These are phyloP conservation scores for Podila verticillata DNA, from an alignment of 192 early-diverging fungal species.

Conservation along the genomic window DNA sequence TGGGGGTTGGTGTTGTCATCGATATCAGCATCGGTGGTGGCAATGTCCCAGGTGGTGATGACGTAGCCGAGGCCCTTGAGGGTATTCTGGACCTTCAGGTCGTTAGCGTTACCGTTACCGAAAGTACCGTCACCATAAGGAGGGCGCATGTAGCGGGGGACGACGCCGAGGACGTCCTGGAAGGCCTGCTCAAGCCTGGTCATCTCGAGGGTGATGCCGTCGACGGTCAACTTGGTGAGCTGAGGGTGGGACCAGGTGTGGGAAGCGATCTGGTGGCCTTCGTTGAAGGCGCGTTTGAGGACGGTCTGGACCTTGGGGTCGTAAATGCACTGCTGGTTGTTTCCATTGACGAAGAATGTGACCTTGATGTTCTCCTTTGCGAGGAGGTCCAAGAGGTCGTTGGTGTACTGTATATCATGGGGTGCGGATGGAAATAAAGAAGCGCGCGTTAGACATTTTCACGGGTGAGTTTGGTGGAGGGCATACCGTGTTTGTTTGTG, in stretches of 20 bases:
- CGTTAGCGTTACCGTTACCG: constrained; percentile 13
- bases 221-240: constrained; percentile 47
- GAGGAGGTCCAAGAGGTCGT: constrained; percentile 61
- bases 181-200: constrained; percentile 61
- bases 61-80: constrained; percentile 37
- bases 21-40: constrained; percentile 37
- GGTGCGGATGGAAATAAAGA: background rate
- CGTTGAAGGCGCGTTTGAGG: constrained; percentile 56
- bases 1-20: constrained; percentile 33
- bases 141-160: constrained; percentile 67
- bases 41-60: constrained; percentile 47
- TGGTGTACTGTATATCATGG: constrained; percentile 55
- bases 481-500: no score
- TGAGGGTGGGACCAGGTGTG: constrained; percentile 69
- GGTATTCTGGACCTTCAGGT: constrained; percentile 19
- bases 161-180: constrained; percentile 58
- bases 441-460: background rate
- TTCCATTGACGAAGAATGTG: constrained; percentile 76
- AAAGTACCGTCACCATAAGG: constrained; percentile 61
- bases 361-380: constrained; percentile 64
- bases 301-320: constrained; percentile 53
- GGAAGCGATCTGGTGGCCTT: constrained; percentile 72
- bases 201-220: constrained; percentile 55
- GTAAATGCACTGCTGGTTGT: constrained; percentile 53
- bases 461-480: background rate